phyloP scores from a whole-genome alignment of 1,139 yeast species.

The Suhomyces guaymorum region DNA sequence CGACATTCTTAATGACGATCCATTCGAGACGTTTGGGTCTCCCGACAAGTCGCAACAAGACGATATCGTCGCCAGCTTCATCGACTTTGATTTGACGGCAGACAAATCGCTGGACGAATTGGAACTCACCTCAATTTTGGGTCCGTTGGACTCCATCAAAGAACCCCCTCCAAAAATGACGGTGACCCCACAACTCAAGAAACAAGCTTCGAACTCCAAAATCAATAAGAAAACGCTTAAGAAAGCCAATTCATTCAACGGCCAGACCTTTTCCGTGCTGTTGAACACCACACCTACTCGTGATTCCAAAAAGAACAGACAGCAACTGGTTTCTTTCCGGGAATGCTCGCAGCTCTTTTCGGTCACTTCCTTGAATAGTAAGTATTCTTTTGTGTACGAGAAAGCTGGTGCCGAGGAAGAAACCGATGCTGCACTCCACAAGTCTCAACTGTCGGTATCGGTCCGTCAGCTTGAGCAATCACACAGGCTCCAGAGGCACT shows the following conservation, averaged over 20 bases:
- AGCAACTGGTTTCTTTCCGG: conserved; percentile 25
- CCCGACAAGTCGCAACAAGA: background rate
- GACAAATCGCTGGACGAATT: conserved; percentile 10
- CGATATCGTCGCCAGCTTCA: conserved; percentile 8
- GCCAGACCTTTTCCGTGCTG: conserved; percentile 8
- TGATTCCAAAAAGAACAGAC: conserved; percentile 13
- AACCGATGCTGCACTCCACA: conserved; percentile 2
- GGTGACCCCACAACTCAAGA: conserved; percentile 4
- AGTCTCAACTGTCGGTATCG: conserved; percentile 8
- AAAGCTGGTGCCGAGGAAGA: conserved; percentile 14
- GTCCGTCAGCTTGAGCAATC: conserved; percentile 8
- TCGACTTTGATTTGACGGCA: conserved; percentile 13
- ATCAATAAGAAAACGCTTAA: conserved; percentile 17
- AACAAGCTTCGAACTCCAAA: conserved; percentile 12
- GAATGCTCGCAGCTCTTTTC: conserved; percentile 32
- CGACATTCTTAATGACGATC: conserved; percentile 26
- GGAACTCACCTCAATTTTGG: background rate
- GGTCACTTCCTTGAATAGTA: conserved; percentile 18
- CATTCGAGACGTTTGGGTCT: conserved; percentile 19
- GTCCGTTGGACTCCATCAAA: conserved; percentile 1
- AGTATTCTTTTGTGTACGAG: conserved; percentile 25
- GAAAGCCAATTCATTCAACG: conserved; percentile 19
- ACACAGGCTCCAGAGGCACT: conserved; percentile 14
- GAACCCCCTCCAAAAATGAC: background rate
- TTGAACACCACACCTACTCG: conserved; percentile 2